Evolutionary conservation across 805 yeast genomes (phyloP).

Genomic region (Yarrowia sp.): DNA sequence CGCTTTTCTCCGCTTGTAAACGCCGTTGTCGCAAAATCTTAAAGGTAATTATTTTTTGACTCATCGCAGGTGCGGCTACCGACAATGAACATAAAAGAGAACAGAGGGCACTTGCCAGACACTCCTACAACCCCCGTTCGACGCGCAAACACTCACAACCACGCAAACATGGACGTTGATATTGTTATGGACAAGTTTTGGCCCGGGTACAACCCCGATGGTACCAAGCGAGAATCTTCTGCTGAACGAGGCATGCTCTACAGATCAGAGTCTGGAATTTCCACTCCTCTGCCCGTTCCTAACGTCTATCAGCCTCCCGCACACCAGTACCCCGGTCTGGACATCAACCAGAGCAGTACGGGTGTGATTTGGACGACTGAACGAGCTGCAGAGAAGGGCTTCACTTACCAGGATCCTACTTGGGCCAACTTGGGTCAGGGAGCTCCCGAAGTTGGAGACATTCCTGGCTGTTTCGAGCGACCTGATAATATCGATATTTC

Average conservation of each 20-base stretch:
- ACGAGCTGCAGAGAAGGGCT: slow-evolving; percentile 58
- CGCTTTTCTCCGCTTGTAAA: slow-evolving; percentile 13
- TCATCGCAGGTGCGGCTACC: slow-evolving; percentile 19
- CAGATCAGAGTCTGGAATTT: slow-evolving; percentile 33
- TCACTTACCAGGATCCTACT: slow-evolving; percentile 40
- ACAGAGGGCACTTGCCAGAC: not conserved
- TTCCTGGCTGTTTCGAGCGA: slow-evolving; percentile 57
- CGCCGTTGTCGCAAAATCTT: slow-evolving; percentile 17
- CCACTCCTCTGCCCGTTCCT: slow-evolving; percentile 37
- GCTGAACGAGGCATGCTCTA: slow-evolving; percentile 28
- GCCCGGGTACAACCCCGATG: slow-evolving; percentile 27
- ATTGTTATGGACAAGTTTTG: slow-evolving; percentile 24
- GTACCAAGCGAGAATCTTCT: slow-evolving; percentile 19
- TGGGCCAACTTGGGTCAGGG: slow-evolving; percentile 68
- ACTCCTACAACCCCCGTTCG: not conserved
- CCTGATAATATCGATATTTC: slow-evolving; percentile 50
- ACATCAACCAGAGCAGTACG: slow-evolving; percentile 57
- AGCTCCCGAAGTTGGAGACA: slow-evolving; percentile 61
- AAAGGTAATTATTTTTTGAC: slow-evolving; percentile 18
- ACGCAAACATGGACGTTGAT: slow-evolving; percentile 13
- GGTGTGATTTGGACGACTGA: slow-evolving; percentile 67
- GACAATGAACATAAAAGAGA: slow-evolving; percentile 17
- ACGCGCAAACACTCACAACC: not conserved
- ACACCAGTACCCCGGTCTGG: slow-evolving; percentile 54
- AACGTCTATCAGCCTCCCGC: slow-evolving; percentile 35